Evolutionary conservation across 225 moss, liverwort and hornwort species (phyloP).

Genomic region (Thuidium tamariscinum): DNA sequence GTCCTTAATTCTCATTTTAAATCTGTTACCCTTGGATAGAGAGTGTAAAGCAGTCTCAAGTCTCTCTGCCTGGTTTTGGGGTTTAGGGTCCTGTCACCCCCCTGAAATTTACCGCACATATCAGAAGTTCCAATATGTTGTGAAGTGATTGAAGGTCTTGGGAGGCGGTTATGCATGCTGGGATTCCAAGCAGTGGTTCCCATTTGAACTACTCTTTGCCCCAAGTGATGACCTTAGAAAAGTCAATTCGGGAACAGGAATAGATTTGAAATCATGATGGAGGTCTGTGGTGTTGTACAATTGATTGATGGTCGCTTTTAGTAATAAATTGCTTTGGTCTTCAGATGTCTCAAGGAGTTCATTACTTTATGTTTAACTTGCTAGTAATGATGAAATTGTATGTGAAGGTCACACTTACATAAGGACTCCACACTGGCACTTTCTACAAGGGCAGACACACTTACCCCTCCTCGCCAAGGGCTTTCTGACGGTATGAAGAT

Average conservation of each 20-base stretch:
- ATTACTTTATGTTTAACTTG: background rate
- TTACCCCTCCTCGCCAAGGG: too few relatives aligned
- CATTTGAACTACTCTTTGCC: background rate
- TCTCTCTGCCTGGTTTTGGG: background rate
- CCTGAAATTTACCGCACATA: background rate
- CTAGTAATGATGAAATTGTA: background rate
- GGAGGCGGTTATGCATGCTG: background rate
- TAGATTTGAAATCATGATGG: too few relatives aligned
- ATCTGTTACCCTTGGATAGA: background rate
- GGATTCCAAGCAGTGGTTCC: background rate
- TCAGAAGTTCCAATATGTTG: background rate
- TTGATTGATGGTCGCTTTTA: background rate
- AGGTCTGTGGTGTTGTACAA: background rate
- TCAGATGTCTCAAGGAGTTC: background rate
- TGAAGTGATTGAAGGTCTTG: background rate
- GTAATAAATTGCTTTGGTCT: background rate
- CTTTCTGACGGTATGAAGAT: too few relatives aligned
- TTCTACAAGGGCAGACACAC: background rate
- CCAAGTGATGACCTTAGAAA: background rate
- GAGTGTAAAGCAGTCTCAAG: background rate
- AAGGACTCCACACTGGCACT: background rate
- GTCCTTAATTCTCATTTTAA: background rate
- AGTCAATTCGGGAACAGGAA: background rate
- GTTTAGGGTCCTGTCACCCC: background rate
- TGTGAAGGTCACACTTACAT: too few relatives aligned